Conservation (phyloP, 1,284 basidiomycete genomes). For the Fomitiporia mediterranea region DNA sequence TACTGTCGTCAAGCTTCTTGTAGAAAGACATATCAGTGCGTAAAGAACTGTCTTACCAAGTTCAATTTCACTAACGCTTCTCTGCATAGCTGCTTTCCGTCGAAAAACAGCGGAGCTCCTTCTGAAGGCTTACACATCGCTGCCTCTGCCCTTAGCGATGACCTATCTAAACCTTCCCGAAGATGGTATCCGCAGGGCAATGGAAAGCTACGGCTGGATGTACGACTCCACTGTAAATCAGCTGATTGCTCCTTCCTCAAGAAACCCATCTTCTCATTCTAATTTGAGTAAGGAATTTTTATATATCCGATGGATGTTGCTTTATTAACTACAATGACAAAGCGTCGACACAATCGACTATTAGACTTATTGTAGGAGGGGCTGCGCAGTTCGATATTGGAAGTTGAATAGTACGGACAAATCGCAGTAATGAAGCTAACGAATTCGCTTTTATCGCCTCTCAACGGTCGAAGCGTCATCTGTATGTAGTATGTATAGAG, state of each 20-base stretch:
- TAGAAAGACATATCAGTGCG: constrained; percentile 48
- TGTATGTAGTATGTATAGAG: no score
- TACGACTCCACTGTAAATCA: constrained; percentile 45
- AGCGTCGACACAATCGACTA: constrained; percentile 6
- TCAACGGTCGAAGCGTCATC: no score
- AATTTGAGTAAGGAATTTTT: no score
- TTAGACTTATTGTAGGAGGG: constrained; percentile 2
- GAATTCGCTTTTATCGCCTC: no score
- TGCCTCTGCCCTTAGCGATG: constrained; percentile 48
- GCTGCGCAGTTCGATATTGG: background rate
- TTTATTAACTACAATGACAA: no score
- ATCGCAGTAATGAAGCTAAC: no score
- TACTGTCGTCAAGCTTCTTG: constrained; percentile 39
- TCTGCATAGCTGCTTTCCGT: constrained; percentile 43
- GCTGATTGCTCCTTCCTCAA: background rate
- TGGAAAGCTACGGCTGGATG: constrained; percentile 43
- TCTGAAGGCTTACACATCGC: constrained; percentile 55
- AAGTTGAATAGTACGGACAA: no score
- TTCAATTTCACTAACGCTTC: background rate
- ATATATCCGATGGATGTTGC: no score
- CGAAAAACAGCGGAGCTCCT: constrained; percentile 49
- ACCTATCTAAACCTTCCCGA: constrained; percentile 48
- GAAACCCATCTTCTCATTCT: no score
- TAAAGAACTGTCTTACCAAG: constrained; percentile 29
- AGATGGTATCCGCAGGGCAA: constrained; percentile 47